Conservation (phyloP, 371 early-diverging fungal genomes). For the Furculomyces boomerangus region DNA sequence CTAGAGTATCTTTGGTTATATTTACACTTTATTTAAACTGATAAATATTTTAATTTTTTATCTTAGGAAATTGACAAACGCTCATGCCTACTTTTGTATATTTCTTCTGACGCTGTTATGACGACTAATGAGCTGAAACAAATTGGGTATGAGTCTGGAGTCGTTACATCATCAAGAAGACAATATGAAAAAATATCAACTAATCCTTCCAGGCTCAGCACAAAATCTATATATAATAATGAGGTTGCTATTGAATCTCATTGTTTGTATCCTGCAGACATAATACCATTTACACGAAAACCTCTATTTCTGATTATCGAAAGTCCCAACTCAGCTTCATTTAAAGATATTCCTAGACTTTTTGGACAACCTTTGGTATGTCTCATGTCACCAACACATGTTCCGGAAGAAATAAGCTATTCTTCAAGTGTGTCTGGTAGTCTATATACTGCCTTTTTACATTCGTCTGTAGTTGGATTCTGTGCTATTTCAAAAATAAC, state of each 20-base stretch:
- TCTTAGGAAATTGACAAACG: slow-evolving; percentile 60
- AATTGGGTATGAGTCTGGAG: slow-evolving; percentile 4
- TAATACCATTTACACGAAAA: slow-evolving; percentile 82
- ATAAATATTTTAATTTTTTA: background rate
- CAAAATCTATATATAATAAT: slow-evolving; percentile 8
- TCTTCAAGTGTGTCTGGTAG: slow-evolving; percentile 48
- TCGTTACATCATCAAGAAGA: background rate
- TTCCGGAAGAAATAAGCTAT: slow-evolving; percentile 35
- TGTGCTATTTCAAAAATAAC: slow-evolving; percentile 46
- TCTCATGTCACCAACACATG: slow-evolving; percentile 74
- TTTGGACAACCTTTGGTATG: slow-evolving; percentile 76
- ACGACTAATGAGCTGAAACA: slow-evolving; percentile 5
- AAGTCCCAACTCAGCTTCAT: slow-evolving; percentile 62
- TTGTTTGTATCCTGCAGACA: slow-evolving; percentile 73
- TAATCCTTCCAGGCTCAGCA: background rate
- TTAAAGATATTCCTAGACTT: slow-evolving; percentile 52
- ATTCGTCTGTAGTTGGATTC: slow-evolving; percentile 58
- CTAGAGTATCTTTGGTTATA: too few species aligned
- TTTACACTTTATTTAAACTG: background rate
- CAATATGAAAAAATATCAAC: background rate
- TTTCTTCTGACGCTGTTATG: slow-evolving; percentile 76
- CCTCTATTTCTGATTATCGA: slow-evolving; percentile 85
- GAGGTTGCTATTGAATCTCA: slow-evolving; percentile 26
- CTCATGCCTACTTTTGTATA: slow-evolving; percentile 63
- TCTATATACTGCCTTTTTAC: slow-evolving; percentile 80